These are phyloP conservation scores for Fusarium sp. DNA, from an alignment of 2,329 filamentous ascomycete genomes.

Conservation along the genomic window DNA sequence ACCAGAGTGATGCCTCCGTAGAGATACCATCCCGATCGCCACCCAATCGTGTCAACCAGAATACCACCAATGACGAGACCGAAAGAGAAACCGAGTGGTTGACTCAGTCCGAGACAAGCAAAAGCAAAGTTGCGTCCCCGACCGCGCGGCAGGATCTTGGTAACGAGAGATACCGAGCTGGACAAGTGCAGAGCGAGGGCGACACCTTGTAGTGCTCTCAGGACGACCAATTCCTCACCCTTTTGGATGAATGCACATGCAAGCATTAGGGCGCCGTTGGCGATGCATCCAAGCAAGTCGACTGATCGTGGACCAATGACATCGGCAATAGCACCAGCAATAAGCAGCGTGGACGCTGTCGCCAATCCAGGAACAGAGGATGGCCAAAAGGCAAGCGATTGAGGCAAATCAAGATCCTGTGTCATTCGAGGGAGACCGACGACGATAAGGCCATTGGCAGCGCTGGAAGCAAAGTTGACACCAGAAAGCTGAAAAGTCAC, in stretches of 20 bases:
- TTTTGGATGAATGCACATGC: constrained; percentile 46
- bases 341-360: constrained; percentile 51
- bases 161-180: constrained; percentile 51
- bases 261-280: constrained; percentile 47
- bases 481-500: constrained; percentile 41
- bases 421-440: constrained; percentile 57
- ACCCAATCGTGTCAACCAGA: constrained; percentile 59
- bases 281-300: constrained; percentile 49
- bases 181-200: constrained; percentile 51
- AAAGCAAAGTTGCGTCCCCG: constrained; percentile 55
- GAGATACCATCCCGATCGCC: constrained; percentile 61
- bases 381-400: constrained; percentile 55
- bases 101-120: constrained; percentile 57
- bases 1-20: constrained; percentile 50
- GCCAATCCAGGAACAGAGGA: constrained; percentile 51
- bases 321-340: constrained; percentile 55
- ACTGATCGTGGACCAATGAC: constrained; percentile 50
- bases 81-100: constrained; percentile 62
- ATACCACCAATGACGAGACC: constrained; percentile 64
- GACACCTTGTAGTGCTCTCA: constrained; percentile 56
- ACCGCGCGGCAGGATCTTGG: constrained; percentile 47
- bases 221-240: constrained; percentile 51
- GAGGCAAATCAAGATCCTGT: constrained; percentile 48
- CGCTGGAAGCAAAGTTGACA: constrained; percentile 41
- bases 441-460: constrained; percentile 48